A percentile compares a stretch with the other conserved stretches of the same genome.
Conservation (phyloP, 768 basidiomycete species). For the Leccinum uliginosum region DNA sequence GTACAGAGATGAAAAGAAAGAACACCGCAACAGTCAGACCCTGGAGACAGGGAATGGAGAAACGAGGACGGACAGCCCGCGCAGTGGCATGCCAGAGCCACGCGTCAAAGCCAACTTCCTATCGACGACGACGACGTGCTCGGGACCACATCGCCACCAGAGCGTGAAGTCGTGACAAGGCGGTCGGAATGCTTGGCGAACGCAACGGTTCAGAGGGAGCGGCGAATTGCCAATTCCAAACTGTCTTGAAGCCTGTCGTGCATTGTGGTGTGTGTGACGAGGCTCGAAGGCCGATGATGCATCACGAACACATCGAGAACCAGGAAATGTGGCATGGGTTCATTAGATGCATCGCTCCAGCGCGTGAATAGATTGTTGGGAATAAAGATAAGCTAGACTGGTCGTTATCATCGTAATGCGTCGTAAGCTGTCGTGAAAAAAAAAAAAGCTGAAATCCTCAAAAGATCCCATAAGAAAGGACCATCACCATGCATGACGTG, state of each 20-base stretch:
- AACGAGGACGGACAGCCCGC: background rate
- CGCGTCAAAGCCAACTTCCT: background rate
- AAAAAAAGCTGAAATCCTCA: background rate
- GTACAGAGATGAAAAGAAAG: background rate
- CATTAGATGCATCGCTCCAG: constrained; percentile 1
- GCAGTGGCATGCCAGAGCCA: background rate
- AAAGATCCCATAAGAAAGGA: background rate
- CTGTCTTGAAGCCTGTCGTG: background rate
- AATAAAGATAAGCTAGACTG: constrained; percentile 8
- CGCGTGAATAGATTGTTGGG: constrained; percentile 3
- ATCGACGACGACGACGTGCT: background rate
- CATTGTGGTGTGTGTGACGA: background rate
- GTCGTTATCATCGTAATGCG: constrained; percentile 12
- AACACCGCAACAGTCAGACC: background rate
- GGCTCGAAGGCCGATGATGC: background rate
- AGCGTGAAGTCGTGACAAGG: background rate
- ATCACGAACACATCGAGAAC: background rate
- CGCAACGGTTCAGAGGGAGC: background rate
- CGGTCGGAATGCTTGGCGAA: background rate
- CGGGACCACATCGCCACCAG: background rate
- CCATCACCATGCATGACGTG: background rate
- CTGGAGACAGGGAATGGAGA: background rate
- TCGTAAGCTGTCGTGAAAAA: constrained; percentile 5
- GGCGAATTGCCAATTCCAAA: background rate
- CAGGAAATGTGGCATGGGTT: background rate